Evolutionary conservation across 2,329 filamentous ascomycete genomes (phyloP), one percentile per base, ranked within the genome.

Genomic region (Aspergillus aculeatinus): DNA sequence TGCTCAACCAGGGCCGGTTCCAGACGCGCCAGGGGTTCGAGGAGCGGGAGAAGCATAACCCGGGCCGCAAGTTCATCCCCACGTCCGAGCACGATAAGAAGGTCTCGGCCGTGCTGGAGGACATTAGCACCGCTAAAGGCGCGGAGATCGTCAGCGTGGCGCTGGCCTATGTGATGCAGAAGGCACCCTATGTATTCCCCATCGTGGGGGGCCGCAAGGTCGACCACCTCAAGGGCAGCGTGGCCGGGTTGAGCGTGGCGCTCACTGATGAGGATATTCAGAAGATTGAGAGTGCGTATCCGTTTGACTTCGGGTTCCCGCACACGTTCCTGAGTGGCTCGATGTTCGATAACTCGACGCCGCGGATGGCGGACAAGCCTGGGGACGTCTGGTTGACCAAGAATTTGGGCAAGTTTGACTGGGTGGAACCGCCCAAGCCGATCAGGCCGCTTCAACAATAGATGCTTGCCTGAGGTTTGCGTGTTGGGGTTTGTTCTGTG

Each of bases 221-320:
- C 23, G 79, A 82, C 57, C 81, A 85, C 48, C 66, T 84, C 7
- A 68, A 79, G 54, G 77, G 76, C 25, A 87, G 85, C 65, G 83
- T 87, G 58, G 73, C 80, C 65, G 83, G 81, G 0, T 65, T 88
- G 50, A 76, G 70, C 2, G 68, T 87, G 29, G 65, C 70, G 27
- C 72, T 88, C 52, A 80, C 79, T 0, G 73, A 80, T 0, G 79
- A 83, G 10, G 83, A 88, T 56, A 75, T 87, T 6, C 71, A 76
- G 39, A 77, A 81, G 59, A 81, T 88, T 55, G 85, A 87, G 61
- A 69, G 67, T 2, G 80, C 80, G 4, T 72, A 74, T 27, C 68
- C 76, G 1, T 88, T 88, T 59, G 81, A 87, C 11, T 35, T 79
- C 11, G 85, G 85, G 0, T 87, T 86, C 72, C 85, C 85, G 0